Evolutionary conservation across 1,284 basidiomycete species (phyloP).

Genomic region (Cryptococcus neoformans): DNA sequence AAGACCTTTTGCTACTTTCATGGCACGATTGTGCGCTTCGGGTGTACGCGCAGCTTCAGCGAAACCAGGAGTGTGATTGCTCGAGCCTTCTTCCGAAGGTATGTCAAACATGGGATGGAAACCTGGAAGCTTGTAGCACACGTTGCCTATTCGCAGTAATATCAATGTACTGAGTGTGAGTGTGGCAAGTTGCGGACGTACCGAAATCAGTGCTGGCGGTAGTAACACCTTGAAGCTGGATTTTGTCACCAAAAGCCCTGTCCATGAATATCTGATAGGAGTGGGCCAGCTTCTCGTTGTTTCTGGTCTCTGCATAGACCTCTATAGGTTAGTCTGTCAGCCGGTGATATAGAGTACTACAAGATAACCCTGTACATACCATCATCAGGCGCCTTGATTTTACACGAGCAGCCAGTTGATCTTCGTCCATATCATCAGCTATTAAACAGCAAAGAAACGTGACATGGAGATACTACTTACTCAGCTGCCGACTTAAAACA

Average conservation of each 20-base stretch:
- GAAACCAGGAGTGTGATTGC: slow-evolving; percentile 32
- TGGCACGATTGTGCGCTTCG: slow-evolving; percentile 32
- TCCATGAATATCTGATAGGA: slow-evolving; percentile 28
- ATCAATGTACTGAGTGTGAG: neutral
- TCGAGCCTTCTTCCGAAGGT: slow-evolving; percentile 16
- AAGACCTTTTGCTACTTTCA: slow-evolving; percentile 45
- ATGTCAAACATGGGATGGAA: slow-evolving; percentile 23
- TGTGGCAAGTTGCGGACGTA: neutral
- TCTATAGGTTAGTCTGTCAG: neutral
- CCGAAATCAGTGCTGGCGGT: slow-evolving; percentile 32
- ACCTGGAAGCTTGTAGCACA: slow-evolving; percentile 25
- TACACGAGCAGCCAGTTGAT: slow-evolving; percentile 23
- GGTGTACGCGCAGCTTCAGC: slow-evolving; percentile 21
- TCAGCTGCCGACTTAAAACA: slow-evolving; percentile 26
- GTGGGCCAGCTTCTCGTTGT: slow-evolving; percentile 20
- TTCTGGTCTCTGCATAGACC: slow-evolving; percentile 29
- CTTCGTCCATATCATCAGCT: slow-evolving; percentile 36
- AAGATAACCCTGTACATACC: neutral
- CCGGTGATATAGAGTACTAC: neutral
- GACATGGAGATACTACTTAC: slow-evolving; percentile 7
- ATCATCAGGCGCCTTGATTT: slow-evolving; percentile 14
- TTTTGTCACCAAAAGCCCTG: slow-evolving; percentile 18
- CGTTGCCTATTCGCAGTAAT: slow-evolving; percentile 15
- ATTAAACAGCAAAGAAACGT: too few species aligned
- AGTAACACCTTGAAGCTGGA: slow-evolving; percentile 19